phyloP scores from a whole-genome alignment of 352 stramenopile genomes.

The Phytophthora meadii region DNA sequence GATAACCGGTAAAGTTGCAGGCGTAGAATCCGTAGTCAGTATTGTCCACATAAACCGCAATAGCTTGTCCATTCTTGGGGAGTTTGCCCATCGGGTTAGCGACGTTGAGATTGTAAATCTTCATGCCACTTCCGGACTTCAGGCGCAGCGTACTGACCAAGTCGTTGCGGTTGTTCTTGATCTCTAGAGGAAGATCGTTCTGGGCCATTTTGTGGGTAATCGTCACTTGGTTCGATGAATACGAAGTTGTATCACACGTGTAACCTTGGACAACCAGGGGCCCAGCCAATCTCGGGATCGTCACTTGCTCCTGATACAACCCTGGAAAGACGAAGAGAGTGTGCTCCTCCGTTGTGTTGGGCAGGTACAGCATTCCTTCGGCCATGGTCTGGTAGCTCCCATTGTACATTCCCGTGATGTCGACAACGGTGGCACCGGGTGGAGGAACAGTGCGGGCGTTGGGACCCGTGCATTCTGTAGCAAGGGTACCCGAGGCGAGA shows the following conservation, averaged over 20 bases:
- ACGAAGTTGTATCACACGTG: slow-evolving; percentile 27
- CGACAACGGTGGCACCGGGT: slow-evolving; percentile 14
- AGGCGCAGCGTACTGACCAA: slow-evolving; percentile 12
- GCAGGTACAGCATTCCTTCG: slow-evolving; percentile 1
- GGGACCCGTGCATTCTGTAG: slow-evolving; percentile 6
- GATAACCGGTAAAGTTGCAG: slow-evolving; percentile 22
- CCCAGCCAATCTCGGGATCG: slow-evolving; percentile 4
- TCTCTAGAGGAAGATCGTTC: slow-evolving; percentile 7
- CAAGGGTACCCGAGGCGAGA: slow-evolving; percentile 4
- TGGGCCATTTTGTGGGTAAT: slow-evolving; percentile 17
- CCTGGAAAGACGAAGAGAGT: slow-evolving; percentile 28
- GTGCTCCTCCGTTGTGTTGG: slow-evolving; percentile 11
- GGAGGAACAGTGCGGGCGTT: slow-evolving; percentile 13
- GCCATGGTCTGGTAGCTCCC: slow-evolving; percentile 15
- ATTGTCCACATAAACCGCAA: slow-evolving; percentile 2
- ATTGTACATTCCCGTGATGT: slow-evolving; percentile 5
- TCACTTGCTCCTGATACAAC: slow-evolving; percentile 23
- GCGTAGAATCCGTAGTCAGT: slow-evolving; percentile 21
- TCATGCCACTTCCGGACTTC: slow-evolving; percentile 8
- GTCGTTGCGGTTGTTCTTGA: slow-evolving; percentile 4
- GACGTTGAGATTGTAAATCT: slow-evolving; percentile 31
- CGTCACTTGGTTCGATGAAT: slow-evolving; percentile 17
- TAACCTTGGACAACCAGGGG: slow-evolving; percentile 23
- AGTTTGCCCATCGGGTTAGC: slow-evolving; percentile 15
- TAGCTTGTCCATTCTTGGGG: slow-evolving; percentile 7